Conservation (phyloP, 345 rosid species). For the Firmiana major region DNA sequence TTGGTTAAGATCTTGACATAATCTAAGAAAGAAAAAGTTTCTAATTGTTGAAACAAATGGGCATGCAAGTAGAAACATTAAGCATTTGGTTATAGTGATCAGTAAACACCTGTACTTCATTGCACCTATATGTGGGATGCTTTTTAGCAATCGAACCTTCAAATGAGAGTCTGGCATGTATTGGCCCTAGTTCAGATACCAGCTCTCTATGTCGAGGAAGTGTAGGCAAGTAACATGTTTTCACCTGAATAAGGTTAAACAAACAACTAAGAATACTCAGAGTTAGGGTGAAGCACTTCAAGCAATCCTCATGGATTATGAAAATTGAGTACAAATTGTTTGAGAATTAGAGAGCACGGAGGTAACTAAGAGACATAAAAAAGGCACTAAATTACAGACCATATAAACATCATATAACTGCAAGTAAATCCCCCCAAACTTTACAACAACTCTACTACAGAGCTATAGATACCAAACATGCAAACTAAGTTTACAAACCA, state of each 20-base stretch:
- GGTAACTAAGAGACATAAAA: neutral
- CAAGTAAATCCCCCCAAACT: neutral
- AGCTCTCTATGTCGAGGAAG: conserved; percentile 78
- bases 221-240: conserved; percentile 46
- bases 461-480: conserved; percentile 1
- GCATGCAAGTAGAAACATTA: neutral
- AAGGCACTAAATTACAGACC: neutral
- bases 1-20: neutral
- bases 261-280: neutral
- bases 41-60: neutral
- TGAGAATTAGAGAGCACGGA: neutral
- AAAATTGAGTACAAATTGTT: neutral
- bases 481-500: conserved; percentile 7
- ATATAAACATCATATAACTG: neutral
- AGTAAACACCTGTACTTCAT: conserved; percentile 69
- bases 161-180: conserved; percentile 56
- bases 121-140: conserved; percentile 79
- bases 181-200: conserved; percentile 62
- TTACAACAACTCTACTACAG: neutral
- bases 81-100: conserved; percentile 3
- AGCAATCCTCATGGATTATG: neutral
- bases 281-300: neutral
- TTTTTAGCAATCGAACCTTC: conserved; percentile 58
- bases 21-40: neutral
- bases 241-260: conserved; percentile 39